phyloP scores from a whole-genome alignment of 2,329 filamentous ascomycete species.

The Hymenoscyphus fraxineus region DNA sequence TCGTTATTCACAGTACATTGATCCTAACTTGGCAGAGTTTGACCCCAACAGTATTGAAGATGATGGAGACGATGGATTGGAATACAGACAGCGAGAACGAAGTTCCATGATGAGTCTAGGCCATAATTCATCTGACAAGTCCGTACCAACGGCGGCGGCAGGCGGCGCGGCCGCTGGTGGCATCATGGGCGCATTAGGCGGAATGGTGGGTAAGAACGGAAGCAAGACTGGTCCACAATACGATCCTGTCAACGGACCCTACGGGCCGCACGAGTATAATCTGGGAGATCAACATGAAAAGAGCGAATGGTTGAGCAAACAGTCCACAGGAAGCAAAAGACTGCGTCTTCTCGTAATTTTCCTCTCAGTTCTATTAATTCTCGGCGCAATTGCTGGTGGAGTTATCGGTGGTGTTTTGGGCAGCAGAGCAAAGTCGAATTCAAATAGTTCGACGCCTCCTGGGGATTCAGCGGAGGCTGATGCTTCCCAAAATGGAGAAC shows the following conservation, averaged over 20 bases:
- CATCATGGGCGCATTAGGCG: slow-evolving; percentile 30
- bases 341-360: slow-evolving; percentile 67
- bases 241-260: slow-evolving; percentile 26
- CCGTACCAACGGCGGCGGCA: slow-evolving; percentile 25
- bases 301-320: slow-evolving; percentile 57
- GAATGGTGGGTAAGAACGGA: slow-evolving; percentile 30
- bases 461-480: slow-evolving; percentile 45
- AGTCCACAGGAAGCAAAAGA: slow-evolving; percentile 60
- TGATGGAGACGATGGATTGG: slow-evolving; percentile 81
- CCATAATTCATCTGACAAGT: slow-evolving; percentile 24
- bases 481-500: slow-evolving; percentile 59
- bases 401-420: slow-evolving; percentile 68
- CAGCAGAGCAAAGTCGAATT: slow-evolving; percentile 38
- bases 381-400: slow-evolving; percentile 70
- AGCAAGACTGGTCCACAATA: slow-evolving; percentile 22
- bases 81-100: slow-evolving; percentile 49
- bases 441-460: slow-evolving; percentile 7
- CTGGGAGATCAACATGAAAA: slow-evolving; percentile 49
- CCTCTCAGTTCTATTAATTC: slow-evolving; percentile 59
- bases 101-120: slow-evolving; percentile 46
- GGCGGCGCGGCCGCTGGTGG: slow-evolving; percentile 42
- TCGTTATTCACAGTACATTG: slow-evolving; percentile 32
- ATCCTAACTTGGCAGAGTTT: slow-evolving; percentile 30
- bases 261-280: slow-evolving; percentile 24
- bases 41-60: slow-evolving; percentile 78